Conservation (phyloP, 805 yeast genomes). For the Tetrapisispora namnaoensis region DNA sequence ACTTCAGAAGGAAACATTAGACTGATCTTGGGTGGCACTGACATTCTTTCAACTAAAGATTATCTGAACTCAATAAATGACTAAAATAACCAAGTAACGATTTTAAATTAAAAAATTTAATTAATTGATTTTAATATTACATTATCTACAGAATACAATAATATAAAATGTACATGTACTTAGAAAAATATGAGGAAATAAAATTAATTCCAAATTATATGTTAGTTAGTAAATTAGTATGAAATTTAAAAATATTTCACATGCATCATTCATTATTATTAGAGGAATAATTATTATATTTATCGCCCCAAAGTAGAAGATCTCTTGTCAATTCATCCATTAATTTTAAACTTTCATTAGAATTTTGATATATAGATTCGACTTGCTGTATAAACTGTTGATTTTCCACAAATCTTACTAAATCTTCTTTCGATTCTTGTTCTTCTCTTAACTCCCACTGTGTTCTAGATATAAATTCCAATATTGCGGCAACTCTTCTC, state of each 20-base stretch:
- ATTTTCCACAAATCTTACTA: conserved; percentile 39
- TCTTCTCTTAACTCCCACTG: conserved; percentile 76
- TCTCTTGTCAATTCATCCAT: conserved; percentile 69
- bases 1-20: conserved; percentile 43
- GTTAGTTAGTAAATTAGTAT: background rate
- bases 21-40: conserved; percentile 73
- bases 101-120: background rate
- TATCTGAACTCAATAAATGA: conserved; percentile 26
- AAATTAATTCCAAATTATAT: background rate
- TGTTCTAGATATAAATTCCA: conserved; percentile 83
- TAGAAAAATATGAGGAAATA: background rate
- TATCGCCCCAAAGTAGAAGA: conserved; percentile 70
- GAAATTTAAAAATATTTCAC: background rate
- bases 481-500: conserved; percentile 76
- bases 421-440: conserved; percentile 44
- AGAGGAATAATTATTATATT: conserved; percentile 32
- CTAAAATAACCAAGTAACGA: background rate
- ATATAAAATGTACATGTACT: background rate
- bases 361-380: conserved; percentile 38
- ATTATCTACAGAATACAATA: background rate
- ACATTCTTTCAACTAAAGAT: conserved; percentile 39
- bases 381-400: conserved; percentile 31
- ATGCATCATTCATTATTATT: background rate
- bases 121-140: background rate
- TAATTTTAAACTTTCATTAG: conserved; percentile 47